phyloP scores from a whole-genome alignment of 2,329 filamentous ascomycete species.

The Fusarium anguioides region DNA sequence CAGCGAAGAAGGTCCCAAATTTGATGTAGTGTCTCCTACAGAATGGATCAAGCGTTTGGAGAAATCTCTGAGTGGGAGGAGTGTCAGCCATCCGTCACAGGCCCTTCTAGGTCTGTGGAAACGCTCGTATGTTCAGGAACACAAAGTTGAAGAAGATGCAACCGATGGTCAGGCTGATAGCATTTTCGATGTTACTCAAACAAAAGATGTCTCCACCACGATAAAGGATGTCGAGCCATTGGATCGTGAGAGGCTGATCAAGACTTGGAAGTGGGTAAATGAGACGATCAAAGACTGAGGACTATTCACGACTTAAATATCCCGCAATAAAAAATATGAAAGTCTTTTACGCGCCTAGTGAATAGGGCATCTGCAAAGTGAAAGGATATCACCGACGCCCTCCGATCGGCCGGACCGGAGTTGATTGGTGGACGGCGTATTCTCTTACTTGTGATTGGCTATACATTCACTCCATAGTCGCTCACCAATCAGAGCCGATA shows the following conservation, averaged over 20 bases:
- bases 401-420: neutral
- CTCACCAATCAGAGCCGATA: neutral
- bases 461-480: fast-evolving
- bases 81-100: constrained; percentile 33
- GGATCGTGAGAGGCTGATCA: constrained; percentile 19
- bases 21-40: constrained; percentile 9
- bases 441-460: neutral
- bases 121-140: neutral
- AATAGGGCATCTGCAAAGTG: too few species aligned
- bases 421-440: neutral
- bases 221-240: constrained; percentile 28
- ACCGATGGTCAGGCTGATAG: fast-evolving
- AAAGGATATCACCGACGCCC: too few species aligned
- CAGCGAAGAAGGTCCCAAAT: neutral
- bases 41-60: constrained; percentile 38
- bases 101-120: constrained; percentile 42
- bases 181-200: constrained; percentile 21
- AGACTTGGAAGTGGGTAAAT: constrained; percentile 41
- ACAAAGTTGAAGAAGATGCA: fast-evolving
- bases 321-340: neutral
- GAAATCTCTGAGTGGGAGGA: neutral
- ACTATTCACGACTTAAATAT: too few species aligned
- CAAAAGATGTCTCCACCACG: constrained; percentile 9
- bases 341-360: too few species aligned
- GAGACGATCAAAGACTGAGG: neutral